Evolutionary conservation across 345 rosid genomes (phyloP).

Genomic region (Combretum micranthum): DNA sequence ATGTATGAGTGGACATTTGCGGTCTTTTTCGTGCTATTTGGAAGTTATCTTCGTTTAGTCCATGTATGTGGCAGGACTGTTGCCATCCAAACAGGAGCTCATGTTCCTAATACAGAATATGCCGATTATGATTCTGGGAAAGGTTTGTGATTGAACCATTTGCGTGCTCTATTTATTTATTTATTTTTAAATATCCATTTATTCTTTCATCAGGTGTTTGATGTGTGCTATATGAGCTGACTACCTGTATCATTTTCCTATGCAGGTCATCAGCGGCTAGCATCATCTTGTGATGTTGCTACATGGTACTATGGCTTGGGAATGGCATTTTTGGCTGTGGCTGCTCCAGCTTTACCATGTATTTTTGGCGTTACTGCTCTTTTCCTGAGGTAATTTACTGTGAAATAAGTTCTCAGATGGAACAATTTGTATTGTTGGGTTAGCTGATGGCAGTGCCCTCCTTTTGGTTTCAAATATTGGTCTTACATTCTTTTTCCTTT

Average conservation of each 20-base stretch:
- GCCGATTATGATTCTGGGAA: conserved; percentile 60
- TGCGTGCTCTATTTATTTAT: too few relatives aligned
- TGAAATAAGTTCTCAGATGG: not conserved
- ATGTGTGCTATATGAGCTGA: too few relatives aligned
- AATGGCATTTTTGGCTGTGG: conserved; percentile 60
- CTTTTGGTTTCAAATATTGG: too few relatives aligned
- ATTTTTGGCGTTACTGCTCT: conserved; percentile 75
- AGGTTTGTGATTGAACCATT: conserved; percentile 34
- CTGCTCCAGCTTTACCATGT: conserved; percentile 64
- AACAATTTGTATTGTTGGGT: not conserved
- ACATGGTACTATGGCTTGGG: conserved; percentile 66
- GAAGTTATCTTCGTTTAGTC: conserved; percentile 56
- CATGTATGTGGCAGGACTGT: conserved; percentile 53
- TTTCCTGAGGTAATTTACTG: conserved; percentile 50
- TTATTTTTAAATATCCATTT: too few relatives aligned
- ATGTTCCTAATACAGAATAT: conserved; percentile 32
- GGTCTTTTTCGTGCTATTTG: conserved; percentile 53
- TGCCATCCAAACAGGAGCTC: conserved; percentile 40
- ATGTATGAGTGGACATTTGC: conserved; percentile 86
- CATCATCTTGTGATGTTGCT: conserved; percentile 41
- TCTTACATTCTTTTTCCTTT: too few relatives aligned
- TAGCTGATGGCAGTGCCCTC: too few relatives aligned
- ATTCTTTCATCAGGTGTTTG: too few relatives aligned
- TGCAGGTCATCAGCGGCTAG: conserved; percentile 66
- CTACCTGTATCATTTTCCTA: not conserved